Base-by-base conservation (phyloP, 352 stramenopile genomes). In the Phytophthora chlamydospora region DNA sequence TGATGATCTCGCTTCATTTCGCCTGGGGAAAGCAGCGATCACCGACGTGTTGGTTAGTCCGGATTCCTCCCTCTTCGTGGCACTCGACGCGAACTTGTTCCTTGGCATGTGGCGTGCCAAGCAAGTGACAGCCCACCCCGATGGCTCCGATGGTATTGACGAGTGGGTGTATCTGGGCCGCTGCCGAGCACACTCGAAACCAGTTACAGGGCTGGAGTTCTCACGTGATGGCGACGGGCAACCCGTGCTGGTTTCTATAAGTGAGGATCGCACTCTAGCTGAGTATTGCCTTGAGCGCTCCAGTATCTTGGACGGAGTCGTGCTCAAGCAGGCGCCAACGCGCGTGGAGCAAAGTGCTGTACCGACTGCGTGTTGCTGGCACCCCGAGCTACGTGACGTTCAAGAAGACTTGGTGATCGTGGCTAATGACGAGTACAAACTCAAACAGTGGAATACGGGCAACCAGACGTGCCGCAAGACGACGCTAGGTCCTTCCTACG, bases 341-440 rank as follows among this genome's bases (percentile, higher is more conserved):
- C 45, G 71, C 12, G 89, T 98, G 16, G 94, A 98, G 61, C 88
- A 97, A 53, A 83, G 73, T 41, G 89, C 74, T 33, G 75, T 80
- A 12, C 93, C 94, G 1, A 98, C 93, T 13, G 84, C 83, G 14
- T 96, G 94, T 45, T 85, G 94, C 57, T 98, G 92, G 92, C 86
- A 97, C 40, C 91, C 92, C 0, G 85, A 94, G 54, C 76, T 91
- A 40, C 72, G 71, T 19, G 73, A 67, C 17, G 59, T 91, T 2
- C 84, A 92, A 44, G 93, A 98, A 73, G 94, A 98, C 55, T 77
- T 95, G 27, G 55, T 97, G 2, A 77, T 97, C 19, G 85, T 95
- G 27, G 92, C 88, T 2, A 98, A 96, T 66, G 80, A 92, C 40
- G 94, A 97, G 56, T 98, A 96, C 73, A 98, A 98, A 70, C 58